phyloP scores from a whole-genome alignment of 768 basidiomycete species.

The Pleurotus sapidus region DNA sequence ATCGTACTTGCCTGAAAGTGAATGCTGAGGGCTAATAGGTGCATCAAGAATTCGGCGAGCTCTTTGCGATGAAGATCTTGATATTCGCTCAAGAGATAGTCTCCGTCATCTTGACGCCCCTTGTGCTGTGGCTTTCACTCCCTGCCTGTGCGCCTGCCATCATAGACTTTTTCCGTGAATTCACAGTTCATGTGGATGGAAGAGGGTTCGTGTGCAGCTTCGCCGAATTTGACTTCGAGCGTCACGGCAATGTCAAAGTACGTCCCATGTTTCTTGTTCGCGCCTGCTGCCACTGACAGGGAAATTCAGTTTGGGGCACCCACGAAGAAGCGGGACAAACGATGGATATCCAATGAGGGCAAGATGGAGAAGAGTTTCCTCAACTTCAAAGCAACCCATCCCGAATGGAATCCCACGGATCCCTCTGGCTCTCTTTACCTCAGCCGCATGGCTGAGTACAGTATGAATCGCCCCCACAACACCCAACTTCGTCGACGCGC shows the following conservation, averaged over 20 bases:
- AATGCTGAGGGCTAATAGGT: conserved; percentile 43
- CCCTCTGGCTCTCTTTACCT: conserved; percentile 90
- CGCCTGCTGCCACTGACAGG: neutral
- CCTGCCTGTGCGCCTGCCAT: conserved; percentile 88
- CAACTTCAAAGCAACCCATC: conserved; percentile 94
- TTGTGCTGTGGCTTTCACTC: conserved; percentile 90
- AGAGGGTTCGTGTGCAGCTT: conserved; percentile 97
- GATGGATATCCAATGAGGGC: conserved; percentile 83
- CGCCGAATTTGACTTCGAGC: conserved; percentile 96
- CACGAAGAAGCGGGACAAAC: conserved; percentile 59
- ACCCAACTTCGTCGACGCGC: conserved; percentile 19
- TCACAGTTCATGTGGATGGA: conserved; percentile 94
- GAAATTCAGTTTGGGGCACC: conserved; percentile 79
- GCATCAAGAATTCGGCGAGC: conserved; percentile 85
- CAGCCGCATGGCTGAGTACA: conserved; percentile 74
- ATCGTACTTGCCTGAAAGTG: conserved; percentile 1
- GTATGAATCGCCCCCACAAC: conserved; percentile 39
- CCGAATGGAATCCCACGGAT: conserved; percentile 93
- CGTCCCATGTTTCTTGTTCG: conserved; percentile 12
- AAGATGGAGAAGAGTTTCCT: conserved; percentile 99
- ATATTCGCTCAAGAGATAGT: conserved; percentile 87
- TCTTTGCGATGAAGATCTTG: conserved; percentile 91
- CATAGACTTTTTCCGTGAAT: conserved; percentile 98
- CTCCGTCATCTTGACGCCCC: conserved; percentile 91
- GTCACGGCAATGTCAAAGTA: conserved; percentile 90